Percentiles rank a stretch among this genome's conserved stretches.
phyloP scores from a whole-genome alignment of 495 filamentous ascomycete species.

The Neurospora cerealis region DNA sequence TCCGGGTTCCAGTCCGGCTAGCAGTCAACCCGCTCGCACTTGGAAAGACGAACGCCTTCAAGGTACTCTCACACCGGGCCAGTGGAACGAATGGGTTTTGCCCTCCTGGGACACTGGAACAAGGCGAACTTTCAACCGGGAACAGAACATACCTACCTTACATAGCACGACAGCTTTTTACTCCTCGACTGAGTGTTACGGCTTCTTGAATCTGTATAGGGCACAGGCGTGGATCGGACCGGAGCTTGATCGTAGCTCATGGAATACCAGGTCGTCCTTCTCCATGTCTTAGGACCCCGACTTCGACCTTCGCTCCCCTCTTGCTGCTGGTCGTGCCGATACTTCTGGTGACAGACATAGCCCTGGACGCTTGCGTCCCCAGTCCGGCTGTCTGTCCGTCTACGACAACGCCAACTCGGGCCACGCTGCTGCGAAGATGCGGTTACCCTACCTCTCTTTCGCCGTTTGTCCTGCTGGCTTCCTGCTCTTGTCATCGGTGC shows the following conservation, averaged over 20 bases:
- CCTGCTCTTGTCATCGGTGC: slow-evolving; percentile 26
- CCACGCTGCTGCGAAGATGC: slow-evolving; percentile 24
- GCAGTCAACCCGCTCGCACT: neutral
- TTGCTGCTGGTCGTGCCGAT: neutral
- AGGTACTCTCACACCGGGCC: neutral
- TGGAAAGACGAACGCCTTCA: neutral
- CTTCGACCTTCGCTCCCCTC: neutral
- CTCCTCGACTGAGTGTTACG: neutral
- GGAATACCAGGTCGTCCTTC: slow-evolving; percentile 20
- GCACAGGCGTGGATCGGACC: neutral
- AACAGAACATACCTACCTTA: neutral
- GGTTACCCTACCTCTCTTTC: slow-evolving; percentile 23
- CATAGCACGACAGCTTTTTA: neutral
- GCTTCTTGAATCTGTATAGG: neutral
- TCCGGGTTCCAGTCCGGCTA: neutral
- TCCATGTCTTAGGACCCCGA: slow-evolving; percentile 21
- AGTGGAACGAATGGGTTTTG: neutral
- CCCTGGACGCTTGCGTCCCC: slow-evolving; percentile 4
- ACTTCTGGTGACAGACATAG: slow-evolving; percentile 15
- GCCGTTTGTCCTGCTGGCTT: slow-evolving; percentile 19
- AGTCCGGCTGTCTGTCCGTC: slow-evolving; percentile 7
- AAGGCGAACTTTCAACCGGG: neutral
- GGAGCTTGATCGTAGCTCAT: slow-evolving; percentile 17
- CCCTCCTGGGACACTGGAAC: neutral
- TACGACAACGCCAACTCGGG: slow-evolving; percentile 9